phyloP scores from a whole-genome alignment of 176 grass and related monocot species.

The Carex cristatella region DNA sequence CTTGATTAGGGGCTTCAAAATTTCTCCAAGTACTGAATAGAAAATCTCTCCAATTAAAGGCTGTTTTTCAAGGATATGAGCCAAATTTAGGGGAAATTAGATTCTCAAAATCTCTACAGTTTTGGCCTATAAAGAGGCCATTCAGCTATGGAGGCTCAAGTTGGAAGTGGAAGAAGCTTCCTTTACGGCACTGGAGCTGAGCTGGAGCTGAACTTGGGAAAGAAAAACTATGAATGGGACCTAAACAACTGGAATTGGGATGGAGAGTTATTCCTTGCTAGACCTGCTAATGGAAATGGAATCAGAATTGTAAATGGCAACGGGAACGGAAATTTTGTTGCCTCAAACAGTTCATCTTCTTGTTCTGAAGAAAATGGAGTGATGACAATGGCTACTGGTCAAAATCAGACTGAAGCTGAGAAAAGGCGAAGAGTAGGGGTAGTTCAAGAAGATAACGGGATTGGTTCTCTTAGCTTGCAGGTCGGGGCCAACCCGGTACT shows the following conservation, averaged over 20 bases:
- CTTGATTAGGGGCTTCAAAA: neutral
- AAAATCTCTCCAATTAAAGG: neutral
- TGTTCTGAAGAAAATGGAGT: constrained; percentile 44
- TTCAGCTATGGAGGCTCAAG: constrained; percentile 54
- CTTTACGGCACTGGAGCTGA: constrained; percentile 49
- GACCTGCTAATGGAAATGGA: constrained; percentile 25
- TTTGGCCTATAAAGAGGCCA: neutral
- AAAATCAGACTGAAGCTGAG: constrained; percentile 38
- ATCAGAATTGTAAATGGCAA: constrained; percentile 21
- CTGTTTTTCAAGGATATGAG: constrained; percentile 12
- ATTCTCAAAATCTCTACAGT: constrained; percentile 10
- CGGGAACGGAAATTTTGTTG: neutral
- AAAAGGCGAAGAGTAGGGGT: constrained; percentile 63
- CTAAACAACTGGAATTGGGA: constrained; percentile 94
- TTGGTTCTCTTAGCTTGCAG: constrained; percentile 40
- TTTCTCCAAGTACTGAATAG: neutral
- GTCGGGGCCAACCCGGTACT: constrained; percentile 14
- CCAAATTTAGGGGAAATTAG: constrained; percentile 14
- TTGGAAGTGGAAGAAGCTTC: constrained; percentile 50
- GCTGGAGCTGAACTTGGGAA: constrained; percentile 51
- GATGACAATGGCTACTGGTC: neutral
- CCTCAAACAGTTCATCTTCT: constrained; percentile 44
- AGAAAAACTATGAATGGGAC: constrained; percentile 73
- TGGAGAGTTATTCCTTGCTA: constrained; percentile 61
- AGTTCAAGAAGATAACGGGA: constrained; percentile 32